Evolutionary conservation across 768 basidiomycete species (phyloP).

Genomic region (Lactarius quietus): DNA sequence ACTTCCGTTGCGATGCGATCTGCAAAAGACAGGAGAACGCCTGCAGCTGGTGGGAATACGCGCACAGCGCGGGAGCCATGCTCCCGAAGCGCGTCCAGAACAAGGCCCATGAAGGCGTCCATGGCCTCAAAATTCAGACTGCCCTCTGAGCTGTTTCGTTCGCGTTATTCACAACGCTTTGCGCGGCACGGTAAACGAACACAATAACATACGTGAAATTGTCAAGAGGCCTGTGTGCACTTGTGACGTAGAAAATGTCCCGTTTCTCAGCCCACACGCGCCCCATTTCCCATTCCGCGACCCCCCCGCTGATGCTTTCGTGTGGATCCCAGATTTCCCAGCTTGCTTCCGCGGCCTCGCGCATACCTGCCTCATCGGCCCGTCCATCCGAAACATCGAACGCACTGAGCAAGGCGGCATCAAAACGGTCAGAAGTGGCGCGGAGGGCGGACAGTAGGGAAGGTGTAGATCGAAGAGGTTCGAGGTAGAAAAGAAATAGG

Average conservation of each 20-base stretch:
- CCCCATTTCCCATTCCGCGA: conserved; percentile 84
- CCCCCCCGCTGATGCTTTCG: conserved; percentile 26
- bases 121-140: conserved; percentile 86
- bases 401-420: conserved; percentile 76
- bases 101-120: conserved; percentile 80
- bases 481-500: conserved; percentile 70
- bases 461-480: conserved; percentile 69
- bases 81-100: conserved; percentile 60
- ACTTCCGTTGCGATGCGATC: conserved; percentile 86
- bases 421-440: conserved; percentile 83
- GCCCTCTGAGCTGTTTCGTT: conserved; percentile 27
- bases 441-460: conserved; percentile 61
- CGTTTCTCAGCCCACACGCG: conserved; percentile 95
- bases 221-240: conserved; percentile 72
- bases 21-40: conserved; percentile 76
- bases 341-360: conserved; percentile 73
- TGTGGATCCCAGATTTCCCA: conserved; percentile 75
- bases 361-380: conserved; percentile 73
- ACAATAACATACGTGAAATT: conserved; percentile 68
- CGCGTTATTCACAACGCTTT: conserved; percentile 10
- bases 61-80: conserved; percentile 80
- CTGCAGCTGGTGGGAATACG: conserved; percentile 79
- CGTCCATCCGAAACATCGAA: conserved; percentile 85
- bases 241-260: conserved; percentile 88
- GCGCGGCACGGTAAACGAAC: not conserved